Conservation (phyloP, 2,329 filamentous ascomycete genomes). For the Davidsoniella eucalypti region DNA sequence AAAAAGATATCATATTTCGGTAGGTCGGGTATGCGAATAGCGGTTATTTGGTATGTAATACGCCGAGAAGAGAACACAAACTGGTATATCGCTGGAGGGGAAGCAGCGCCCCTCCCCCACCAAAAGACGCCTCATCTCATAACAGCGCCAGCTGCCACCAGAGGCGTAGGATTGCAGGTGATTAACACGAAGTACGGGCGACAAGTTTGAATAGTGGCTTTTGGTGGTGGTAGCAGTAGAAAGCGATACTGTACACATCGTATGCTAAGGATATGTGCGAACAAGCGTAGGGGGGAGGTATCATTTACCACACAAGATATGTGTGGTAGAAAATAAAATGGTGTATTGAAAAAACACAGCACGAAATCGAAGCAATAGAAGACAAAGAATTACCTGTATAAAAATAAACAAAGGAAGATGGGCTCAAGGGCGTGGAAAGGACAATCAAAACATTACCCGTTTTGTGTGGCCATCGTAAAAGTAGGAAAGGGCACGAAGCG, state of each 20-base stretch:
- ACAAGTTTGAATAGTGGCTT: background rate
- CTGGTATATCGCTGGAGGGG: background rate
- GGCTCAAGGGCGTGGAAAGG: conserved; percentile 1
- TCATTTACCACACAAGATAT: background rate
- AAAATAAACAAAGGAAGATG: background rate
- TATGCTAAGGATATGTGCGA: background rate
- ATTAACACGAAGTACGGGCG: background rate
- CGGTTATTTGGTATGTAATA: background rate
- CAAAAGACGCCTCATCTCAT: background rate
- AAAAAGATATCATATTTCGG: background rate
- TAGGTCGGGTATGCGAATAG: background rate
- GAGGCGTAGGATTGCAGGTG: background rate
- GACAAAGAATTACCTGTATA: background rate
- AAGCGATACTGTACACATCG: background rate
- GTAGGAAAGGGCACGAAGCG: conserved; percentile 5
- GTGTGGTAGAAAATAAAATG: background rate
- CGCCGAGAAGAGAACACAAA: background rate
- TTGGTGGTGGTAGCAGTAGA: background rate
- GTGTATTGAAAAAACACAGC: background rate
- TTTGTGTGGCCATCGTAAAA: conserved; percentile 12
- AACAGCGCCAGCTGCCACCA: background rate
- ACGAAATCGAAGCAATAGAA: background rate
- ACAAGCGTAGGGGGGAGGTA: background rate
- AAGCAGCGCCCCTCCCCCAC: background rate
- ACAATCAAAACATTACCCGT: conserved; percentile 7